Percentiles rank a stretch among this genome's conserved stretches.
These are phyloP conservation scores for Aspergillus sergii DNA, from an alignment of 2,329 filamentous ascomycete genomes.

Conservation along the genomic window DNA sequence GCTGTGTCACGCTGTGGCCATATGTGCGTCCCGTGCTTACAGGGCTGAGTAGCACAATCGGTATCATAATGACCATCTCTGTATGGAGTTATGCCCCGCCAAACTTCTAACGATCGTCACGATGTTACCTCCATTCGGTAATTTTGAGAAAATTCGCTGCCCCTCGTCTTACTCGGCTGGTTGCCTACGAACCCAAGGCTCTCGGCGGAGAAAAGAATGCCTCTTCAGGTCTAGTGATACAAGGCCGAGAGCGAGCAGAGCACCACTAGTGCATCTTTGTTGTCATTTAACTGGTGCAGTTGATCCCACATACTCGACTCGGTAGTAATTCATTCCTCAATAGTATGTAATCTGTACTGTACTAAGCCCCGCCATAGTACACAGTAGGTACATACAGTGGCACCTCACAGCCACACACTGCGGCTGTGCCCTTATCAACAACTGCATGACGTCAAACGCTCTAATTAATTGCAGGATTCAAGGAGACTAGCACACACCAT, in stretches of 20 bases:
- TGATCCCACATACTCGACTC: not conserved
- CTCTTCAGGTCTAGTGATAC: not conserved
- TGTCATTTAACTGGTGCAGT: not conserved
- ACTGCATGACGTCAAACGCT: not conserved
- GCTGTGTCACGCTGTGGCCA: conserved; percentile 5
- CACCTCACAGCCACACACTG: conserved; percentile 1
- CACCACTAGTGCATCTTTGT: not conserved
- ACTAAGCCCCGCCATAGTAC: not conserved
- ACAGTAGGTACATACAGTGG: not conserved
- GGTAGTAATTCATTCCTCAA: not conserved
- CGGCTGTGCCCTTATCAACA: not conserved
- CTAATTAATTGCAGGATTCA: not conserved
- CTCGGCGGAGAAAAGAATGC: not conserved
- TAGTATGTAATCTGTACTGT: not conserved
- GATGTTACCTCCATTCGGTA: conserved; percentile 1
- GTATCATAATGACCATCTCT: not conserved
- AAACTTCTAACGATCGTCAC: not conserved
- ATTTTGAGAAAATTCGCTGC: conserved; percentile 6
- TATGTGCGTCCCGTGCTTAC: conserved; percentile 8
- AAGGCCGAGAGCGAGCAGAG: not conserved
- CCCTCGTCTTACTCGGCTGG: not conserved
- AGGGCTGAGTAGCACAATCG: conserved; percentile 11
- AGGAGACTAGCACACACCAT: not conserved
- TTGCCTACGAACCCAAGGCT: not conserved
- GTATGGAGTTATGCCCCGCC: not conserved